A percentile compares a stretch with the other conserved stretches of the same genome.
Evolutionary conservation across 2,329 filamentous ascomycete genomes (phyloP).

Genomic region (Pseudocercospora macadamiae): DNA sequence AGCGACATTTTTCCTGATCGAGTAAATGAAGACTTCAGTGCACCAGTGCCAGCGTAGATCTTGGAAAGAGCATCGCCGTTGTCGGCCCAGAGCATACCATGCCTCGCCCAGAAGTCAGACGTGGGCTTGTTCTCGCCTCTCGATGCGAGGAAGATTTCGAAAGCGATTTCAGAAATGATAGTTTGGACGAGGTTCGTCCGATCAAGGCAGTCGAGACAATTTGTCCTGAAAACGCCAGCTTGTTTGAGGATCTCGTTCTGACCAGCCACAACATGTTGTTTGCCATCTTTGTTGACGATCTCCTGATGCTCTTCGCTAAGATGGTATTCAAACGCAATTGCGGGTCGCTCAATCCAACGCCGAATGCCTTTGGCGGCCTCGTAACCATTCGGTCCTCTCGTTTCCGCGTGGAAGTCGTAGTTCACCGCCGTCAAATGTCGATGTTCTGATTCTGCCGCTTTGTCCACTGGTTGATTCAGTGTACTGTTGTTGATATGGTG

Average conservation of each 20-base stretch:
- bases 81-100: slow-evolving; percentile 94
- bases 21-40: slow-evolving; percentile 93
- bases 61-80: slow-evolving; percentile 92
- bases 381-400: slow-evolving; percentile 81
- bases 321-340: slow-evolving; percentile 90
- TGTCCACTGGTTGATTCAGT: slow-evolving; percentile 58
- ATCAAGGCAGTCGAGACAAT: slow-evolving; percentile 94
- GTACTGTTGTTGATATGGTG: slow-evolving; percentile 75
- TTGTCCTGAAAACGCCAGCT: slow-evolving; percentile 93
- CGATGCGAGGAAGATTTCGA: slow-evolving; percentile 81
- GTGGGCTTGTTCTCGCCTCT: slow-evolving; percentile 65
- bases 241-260: slow-evolving; percentile 72
- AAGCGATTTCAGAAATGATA: slow-evolving; percentile 89
- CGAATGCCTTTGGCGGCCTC: slow-evolving; percentile 87
- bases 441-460: slow-evolving; percentile 61
- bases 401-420: slow-evolving; percentile 96
- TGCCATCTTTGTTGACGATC: slow-evolving; percentile 43
- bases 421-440: slow-evolving; percentile 79
- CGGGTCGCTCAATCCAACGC: slow-evolving; percentile 74
- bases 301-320: slow-evolving; percentile 74
- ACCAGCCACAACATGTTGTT: slow-evolving; percentile 30
- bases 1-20: slow-evolving; percentile 94
- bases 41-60: slow-evolving; percentile 95
- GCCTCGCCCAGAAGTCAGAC: slow-evolving; percentile 86
- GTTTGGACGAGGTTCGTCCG: slow-evolving; percentile 96